Conservation (phyloP, 2,329 filamentous ascomycete species). For the Xylariaceae sp. region DNA sequence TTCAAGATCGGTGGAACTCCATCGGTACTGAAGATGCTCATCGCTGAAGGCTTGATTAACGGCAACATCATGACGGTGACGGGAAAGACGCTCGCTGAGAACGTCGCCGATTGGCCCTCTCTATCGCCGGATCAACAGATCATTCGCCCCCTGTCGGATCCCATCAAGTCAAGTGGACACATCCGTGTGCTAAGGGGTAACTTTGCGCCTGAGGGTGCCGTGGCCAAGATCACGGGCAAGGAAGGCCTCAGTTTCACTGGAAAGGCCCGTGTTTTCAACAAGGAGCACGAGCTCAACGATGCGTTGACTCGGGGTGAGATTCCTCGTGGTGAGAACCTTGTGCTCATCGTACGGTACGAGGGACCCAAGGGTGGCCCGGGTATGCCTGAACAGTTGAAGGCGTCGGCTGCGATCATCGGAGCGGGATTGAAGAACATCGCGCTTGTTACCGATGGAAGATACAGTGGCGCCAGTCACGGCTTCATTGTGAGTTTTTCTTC, state of each 20-base stretch:
- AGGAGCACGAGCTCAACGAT: slow-evolving; percentile 71
- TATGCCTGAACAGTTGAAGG: slow-evolving; percentile 92
- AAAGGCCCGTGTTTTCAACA: slow-evolving; percentile 77
- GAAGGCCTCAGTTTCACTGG: slow-evolving; percentile 81
- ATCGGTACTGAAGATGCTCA: slow-evolving; percentile 67
- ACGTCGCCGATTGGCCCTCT: slow-evolving; percentile 62
- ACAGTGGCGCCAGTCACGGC: slow-evolving; percentile 74
- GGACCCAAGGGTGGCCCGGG: slow-evolving; percentile 89
- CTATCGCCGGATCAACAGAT: slow-evolving; percentile 63
- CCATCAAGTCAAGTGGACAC: slow-evolving; percentile 80
- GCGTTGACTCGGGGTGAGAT: slow-evolving; percentile 65
- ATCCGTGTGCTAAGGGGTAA: slow-evolving; percentile 85
- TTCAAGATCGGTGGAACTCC: slow-evolving; percentile 72
- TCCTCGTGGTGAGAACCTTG: slow-evolving; percentile 71
- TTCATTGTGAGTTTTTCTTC: slow-evolving; percentile 26
- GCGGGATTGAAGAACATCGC: slow-evolving; percentile 83
- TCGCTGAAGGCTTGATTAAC: slow-evolving; percentile 64
- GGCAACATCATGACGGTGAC: slow-evolving; percentile 68
- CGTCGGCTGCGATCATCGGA: slow-evolving; percentile 86
- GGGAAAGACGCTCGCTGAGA: slow-evolving; percentile 68
- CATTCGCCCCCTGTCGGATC: slow-evolving; percentile 66
- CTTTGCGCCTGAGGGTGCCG: slow-evolving; percentile 79
- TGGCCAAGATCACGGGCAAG: slow-evolving; percentile 95
- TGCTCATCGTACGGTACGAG: slow-evolving; percentile 88
- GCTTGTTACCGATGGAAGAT: slow-evolving; percentile 86